Base-by-base conservation (phyloP, 352 stramenopile species). In the Blastocystis sp. region DNA sequence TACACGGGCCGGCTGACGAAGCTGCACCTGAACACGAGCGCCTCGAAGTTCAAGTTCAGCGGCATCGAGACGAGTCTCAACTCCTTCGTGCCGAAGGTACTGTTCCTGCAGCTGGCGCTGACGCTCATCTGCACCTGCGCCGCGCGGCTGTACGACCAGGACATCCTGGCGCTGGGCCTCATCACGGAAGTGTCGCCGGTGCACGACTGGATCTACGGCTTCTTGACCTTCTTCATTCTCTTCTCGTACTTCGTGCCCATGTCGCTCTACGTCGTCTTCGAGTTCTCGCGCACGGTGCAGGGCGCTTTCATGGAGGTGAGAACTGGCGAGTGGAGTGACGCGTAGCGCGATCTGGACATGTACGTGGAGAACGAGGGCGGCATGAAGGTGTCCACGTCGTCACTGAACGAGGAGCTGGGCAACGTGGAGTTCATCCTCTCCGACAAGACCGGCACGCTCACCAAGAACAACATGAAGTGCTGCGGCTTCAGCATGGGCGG, bases 1-100 rank as follows among this genome's bases (percentile, higher is more conserved):
- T 97, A 97, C 90, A 98, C 95, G 24, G 94, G 94, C 0, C 87
- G 90, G 11, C 92, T 96, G 80, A 96, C 94, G 1, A 96, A 95
- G 81, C 54, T 87, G 4, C 59, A 28, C 1, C 38, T 90, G 43
- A 90, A 90, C 54, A 79, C 87, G 81, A 79, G 88, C 48, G 66
- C 68, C 2, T 60, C 78, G 1, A 77, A 64, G n/a, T 90, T 87
- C 70, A 90, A 90, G 61, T 90, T 90, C 60, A 87, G 88, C 71
- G 68, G 71, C 21, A 68, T 90, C 38, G 88, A 90, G 43, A 76
- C 68, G 28, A 76, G 19, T 10, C 40, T 90, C 1, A 90, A 90
- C 63, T 34, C 34, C 9, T 89, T 64, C 40, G 60, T 90, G n/a
- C 48, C 63, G 3, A 62, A 89, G 21, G 66, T 90, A 24, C 43